Percentiles rank a stretch among this genome's conserved stretches.
Conservation (phyloP, 1,139 yeast species). For the Taphrina deformans region DNA sequence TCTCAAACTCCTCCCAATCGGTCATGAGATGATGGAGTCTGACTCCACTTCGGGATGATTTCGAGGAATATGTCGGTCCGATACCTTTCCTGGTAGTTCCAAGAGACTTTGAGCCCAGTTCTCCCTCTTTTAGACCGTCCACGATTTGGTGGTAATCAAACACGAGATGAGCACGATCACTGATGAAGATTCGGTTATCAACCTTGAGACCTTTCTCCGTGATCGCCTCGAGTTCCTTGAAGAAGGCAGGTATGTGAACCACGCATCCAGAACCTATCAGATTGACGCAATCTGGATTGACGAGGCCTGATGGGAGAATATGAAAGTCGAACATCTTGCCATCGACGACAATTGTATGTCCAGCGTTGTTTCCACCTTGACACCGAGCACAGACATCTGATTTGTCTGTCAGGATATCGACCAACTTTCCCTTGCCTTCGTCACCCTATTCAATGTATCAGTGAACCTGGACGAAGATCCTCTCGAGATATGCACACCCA, state of each 20-base stretch:
- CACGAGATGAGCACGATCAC: slow-evolving; percentile 93
- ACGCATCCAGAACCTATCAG: slow-evolving; percentile 96
- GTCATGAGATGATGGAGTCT: slow-evolving; percentile 94
- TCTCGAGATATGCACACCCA: slow-evolving; percentile 4
- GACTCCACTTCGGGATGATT: slow-evolving; percentile 94
- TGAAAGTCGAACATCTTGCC: slow-evolving; percentile 92
- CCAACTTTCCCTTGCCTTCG: slow-evolving; percentile 98
- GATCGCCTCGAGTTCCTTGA: slow-evolving; percentile 76
- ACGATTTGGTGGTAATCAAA: slow-evolving; percentile 97
- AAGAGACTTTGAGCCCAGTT: slow-evolving; percentile 80
- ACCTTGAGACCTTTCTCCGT: slow-evolving; percentile 77
- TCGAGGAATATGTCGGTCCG: slow-evolving; percentile 97
- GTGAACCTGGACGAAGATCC: not conserved
- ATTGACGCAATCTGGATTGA: slow-evolving; percentile 86
- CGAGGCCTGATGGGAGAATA: slow-evolving; percentile 92
- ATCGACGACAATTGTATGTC: slow-evolving; percentile 94
- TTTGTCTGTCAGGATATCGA: slow-evolving; percentile 87
- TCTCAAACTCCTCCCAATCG: slow-evolving; percentile 89
- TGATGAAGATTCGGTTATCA: slow-evolving; percentile 76
- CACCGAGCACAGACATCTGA: slow-evolving; percentile 97
- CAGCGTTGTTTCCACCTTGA: slow-evolving; percentile 96
- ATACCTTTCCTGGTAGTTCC: slow-evolving; percentile 99
- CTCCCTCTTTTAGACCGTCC: slow-evolving; percentile 92
- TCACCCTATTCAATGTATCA: slow-evolving; percentile 71
- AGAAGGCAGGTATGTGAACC: slow-evolving; percentile 89